Percentiles rank a stretch among this genome's conserved stretches.
These are phyloP conservation scores for Leccinum fibrillosum DNA, from an alignment of 768 basidiomycete genomes.

Conservation along the genomic window DNA sequence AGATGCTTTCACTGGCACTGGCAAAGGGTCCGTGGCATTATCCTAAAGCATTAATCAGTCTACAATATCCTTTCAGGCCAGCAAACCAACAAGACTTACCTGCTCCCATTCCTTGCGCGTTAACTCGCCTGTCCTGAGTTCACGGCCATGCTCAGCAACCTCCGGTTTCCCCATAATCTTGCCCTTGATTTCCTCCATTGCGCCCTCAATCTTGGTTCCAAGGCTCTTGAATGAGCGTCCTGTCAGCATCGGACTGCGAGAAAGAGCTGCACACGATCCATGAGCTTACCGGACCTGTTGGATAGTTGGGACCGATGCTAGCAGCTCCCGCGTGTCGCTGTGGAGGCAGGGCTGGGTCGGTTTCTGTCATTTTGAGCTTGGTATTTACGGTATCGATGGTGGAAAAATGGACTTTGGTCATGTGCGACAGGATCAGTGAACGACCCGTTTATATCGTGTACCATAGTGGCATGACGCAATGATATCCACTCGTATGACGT, in stretches of 20 bases:
- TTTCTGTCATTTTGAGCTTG: not conserved
- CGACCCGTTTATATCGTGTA: not conserved
- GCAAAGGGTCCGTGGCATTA: constrained; percentile 2
- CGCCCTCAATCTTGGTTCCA: constrained; percentile 36
- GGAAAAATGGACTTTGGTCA: constrained; percentile 20
- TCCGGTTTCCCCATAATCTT: constrained; percentile 37
- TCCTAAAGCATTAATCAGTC: not conserved
- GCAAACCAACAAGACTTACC: constrained; percentile 3
- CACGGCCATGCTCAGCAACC: constrained; percentile 36
- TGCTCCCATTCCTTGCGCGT: constrained; percentile 34
- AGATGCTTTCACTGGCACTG: not conserved
- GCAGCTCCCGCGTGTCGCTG: constrained; percentile 43
- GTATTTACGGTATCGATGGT: constrained; percentile 2
- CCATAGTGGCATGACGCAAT: not conserved
- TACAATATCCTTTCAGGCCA: not conserved
- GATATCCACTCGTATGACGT: not conserved
- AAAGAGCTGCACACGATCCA: no score
- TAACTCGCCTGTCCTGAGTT: constrained; percentile 39
- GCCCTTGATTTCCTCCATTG: constrained; percentile 39
- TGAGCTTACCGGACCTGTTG: constrained; percentile 26
- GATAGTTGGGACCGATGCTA: constrained; percentile 39
- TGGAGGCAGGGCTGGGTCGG: constrained; percentile 26
- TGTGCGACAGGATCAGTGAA: not conserved
- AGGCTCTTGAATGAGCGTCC: constrained; percentile 18
- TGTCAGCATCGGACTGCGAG: not conserved